These are phyloP conservation scores for Verticillium dahliae DNA, from an alignment of 2,329 filamentous ascomycete genomes.

Conservation along the genomic window DNA sequence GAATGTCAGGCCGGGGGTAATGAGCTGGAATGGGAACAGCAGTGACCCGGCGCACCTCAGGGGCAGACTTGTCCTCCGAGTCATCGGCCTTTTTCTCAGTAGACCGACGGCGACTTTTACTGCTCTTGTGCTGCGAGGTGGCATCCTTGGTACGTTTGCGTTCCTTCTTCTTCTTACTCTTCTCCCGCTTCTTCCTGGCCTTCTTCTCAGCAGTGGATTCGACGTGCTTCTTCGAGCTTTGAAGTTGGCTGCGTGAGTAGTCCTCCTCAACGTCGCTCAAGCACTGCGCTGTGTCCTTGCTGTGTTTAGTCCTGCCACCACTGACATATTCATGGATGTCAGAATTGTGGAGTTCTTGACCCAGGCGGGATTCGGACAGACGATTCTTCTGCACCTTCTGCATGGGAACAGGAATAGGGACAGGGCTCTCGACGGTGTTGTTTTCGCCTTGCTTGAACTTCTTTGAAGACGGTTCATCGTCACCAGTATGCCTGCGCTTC, in stretches of 20 bases:
- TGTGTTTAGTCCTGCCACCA: neutral
- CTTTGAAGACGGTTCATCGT: neutral
- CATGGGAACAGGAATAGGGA: neutral
- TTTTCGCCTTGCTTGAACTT: neutral
- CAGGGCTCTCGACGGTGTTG: neutral
- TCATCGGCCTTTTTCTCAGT: neutral
- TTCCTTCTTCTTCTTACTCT: neutral
- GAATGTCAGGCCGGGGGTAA: neutral
- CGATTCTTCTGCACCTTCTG: neutral
- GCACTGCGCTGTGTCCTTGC: neutral
- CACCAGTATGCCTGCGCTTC: neutral
- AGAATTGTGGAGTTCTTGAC: neutral
- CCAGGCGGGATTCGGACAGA: neutral
- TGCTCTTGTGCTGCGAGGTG: neutral
- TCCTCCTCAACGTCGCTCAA: neutral
- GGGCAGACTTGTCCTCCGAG: neutral
- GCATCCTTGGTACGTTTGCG: neutral
- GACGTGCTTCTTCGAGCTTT: neutral
- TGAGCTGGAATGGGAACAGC: neutral
- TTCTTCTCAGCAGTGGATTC: neutral
- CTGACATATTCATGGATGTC: neutral
- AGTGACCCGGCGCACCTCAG: neutral
- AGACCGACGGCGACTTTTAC: neutral
- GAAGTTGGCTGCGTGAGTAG: neutral
- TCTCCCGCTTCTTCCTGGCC: neutral